Base-by-base conservation (phyloP, 306 rosid species). In the Carpinus viminea region DNA sequence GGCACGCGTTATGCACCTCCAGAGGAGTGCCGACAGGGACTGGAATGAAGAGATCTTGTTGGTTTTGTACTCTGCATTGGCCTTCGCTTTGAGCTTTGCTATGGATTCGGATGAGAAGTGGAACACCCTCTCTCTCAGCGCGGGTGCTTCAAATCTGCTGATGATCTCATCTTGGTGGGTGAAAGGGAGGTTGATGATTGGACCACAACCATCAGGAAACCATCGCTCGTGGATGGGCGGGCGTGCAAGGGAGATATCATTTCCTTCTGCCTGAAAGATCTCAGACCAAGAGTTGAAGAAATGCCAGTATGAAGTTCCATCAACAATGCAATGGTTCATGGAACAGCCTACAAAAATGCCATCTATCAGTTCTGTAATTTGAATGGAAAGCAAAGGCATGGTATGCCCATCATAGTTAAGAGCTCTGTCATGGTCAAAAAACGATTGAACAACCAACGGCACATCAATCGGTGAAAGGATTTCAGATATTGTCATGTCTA, bases 271-370 rank as follows among this genome's bases (percentile, higher is more conserved):
- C 34, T 31, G 34, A 31, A 31, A 31, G 34, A 31, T 31, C 34
- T 31, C 34, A 31, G 34, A 31, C 34, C 34, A 31, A 31, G 34
- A 31, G 34, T 31, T 31, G 2, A 31, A 1, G 34, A 31, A 31
- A 31, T 31, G 34, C 98, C 93, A 93, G 76, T 70, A 89, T 7
- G 91, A 70, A 17, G 87, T 80, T 8, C 93, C 95, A 62, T 93
- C 92, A 10, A 13, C 91, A 3, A 90, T 4, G 21, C 0, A 0
- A 24, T 91, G 98, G 60, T 86, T 88, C 79, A 87, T 71, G 55
- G 96, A 91, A 61, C 90, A 87, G 1, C 92, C 98, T 1, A 93
- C 76, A 89, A 90, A 90, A 53, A 91, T 75, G 10, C 91, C 97
- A 53, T 91, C 97, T 0, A 69, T 5, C 2, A 93, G 51, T 21